Evolutionary conservation across 164 flowering plant genomes (phyloP).

Genomic region (Stephania cephalantha): DNA sequence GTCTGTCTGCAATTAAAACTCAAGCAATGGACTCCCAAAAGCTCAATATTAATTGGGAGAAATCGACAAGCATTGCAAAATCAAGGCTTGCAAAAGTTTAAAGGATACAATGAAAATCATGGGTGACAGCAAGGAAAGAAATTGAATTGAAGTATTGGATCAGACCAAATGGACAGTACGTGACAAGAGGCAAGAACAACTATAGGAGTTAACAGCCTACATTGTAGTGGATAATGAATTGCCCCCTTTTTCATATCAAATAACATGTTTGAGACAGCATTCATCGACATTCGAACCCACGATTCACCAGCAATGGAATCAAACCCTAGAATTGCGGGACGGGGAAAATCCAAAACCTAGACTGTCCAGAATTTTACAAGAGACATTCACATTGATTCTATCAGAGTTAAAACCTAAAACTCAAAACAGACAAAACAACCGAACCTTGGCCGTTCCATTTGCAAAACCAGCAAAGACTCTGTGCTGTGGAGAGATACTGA

Average conservation of each 20-base stretch:
- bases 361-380: background rate
- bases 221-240: background rate
- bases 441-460: too few relatives aligned
- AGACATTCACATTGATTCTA: background rate
- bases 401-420: slow-evolving; percentile 1
- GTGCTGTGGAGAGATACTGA: too few relatives aligned
- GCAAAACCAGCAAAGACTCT: too few relatives aligned
- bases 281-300: background rate
- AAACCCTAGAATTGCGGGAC: background rate
- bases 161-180: background rate
- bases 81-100: slow-evolving; percentile 72
- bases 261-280: background rate
- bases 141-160: background rate
- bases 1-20: slow-evolving; percentile 37
- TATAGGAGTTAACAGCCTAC: background rate
- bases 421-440: background rate
- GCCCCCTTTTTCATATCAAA: background rate
- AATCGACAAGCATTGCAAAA: background rate
- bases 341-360: background rate
- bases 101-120: slow-evolving; percentile 86
- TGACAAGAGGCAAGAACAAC: background rate
- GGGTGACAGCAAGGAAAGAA: slow-evolving; percentile 45
- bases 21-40: background rate
- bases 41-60: background rate
- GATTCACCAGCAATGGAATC: background rate